Conservation (phyloP, 257 asterid genomes). For the Datura wrightii region DNA sequence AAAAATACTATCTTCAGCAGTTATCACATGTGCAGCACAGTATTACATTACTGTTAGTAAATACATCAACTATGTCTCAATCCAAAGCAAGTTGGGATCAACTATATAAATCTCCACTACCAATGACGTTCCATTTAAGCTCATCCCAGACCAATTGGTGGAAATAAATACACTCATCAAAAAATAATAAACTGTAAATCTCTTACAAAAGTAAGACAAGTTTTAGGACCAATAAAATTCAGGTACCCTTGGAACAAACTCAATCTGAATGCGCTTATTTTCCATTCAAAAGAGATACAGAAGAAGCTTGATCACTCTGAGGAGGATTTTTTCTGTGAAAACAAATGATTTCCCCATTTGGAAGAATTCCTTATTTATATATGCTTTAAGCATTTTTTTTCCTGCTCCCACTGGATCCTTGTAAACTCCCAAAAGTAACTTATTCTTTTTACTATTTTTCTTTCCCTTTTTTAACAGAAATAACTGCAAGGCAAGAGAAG, state of each 20-base stretch:
- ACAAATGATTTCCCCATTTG: neutral
- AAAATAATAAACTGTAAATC: neutral
- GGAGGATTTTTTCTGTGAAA: neutral
- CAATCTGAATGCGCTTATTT: neutral
- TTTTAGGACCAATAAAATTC: neutral
- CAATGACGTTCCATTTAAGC: too few species aligned
- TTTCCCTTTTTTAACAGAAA: neutral
- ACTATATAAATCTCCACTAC: too few species aligned
- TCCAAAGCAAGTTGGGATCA: too few species aligned
- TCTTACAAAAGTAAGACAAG: neutral
- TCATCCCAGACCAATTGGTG: too few species aligned
- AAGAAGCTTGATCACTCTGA: neutral
- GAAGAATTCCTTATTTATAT: neutral
- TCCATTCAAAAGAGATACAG: neutral
- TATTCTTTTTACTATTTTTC: neutral
- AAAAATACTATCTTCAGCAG: conserved; percentile 49
- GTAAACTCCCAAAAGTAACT: neutral
- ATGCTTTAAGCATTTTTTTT: neutral
- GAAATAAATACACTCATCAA: neutral
- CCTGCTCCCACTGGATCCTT: neutral
- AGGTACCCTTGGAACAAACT: neutral
- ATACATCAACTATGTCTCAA: neutral
- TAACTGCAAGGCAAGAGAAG: neutral
- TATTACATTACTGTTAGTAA: neutral
- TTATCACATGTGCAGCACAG: conserved; percentile 39